These are phyloP conservation scores for Platanus orientalis DNA, from an alignment of 164 flowering plant species.

Conservation along the genomic window DNA sequence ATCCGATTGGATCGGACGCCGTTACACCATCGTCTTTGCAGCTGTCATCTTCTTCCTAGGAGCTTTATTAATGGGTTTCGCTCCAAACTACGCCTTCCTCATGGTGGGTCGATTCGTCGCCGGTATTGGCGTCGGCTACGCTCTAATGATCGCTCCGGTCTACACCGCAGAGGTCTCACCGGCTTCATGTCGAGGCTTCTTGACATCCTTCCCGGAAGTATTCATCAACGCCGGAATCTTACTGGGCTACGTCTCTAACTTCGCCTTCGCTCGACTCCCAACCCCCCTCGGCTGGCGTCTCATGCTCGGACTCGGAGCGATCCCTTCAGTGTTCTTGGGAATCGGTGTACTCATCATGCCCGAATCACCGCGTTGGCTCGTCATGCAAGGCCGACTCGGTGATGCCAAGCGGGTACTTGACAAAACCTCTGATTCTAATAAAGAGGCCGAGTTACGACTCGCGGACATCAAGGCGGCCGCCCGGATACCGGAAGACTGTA, in stretches of 20 bases:
- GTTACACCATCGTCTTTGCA: conserved; percentile 42
- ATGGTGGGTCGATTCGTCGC: conserved; percentile 52
- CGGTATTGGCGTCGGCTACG: conserved; percentile 50
- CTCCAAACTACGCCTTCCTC: conserved; percentile 42
- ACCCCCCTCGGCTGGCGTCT: conserved; percentile 19
- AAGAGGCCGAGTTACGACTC: conserved; percentile 17
- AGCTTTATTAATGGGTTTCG: conserved; percentile 43
- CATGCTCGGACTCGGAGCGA: conserved; percentile 23
- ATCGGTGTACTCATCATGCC: conserved; percentile 17
- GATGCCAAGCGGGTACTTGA: conserved; percentile 16
- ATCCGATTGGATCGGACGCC: conserved; percentile 58
- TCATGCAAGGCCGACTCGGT: conserved; percentile 23
- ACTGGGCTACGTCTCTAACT: conserved; percentile 20
- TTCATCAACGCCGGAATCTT: conserved; percentile 41
- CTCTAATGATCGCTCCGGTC: conserved; percentile 47
- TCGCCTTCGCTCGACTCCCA: conserved; percentile 11
- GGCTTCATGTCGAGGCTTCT: conserved; percentile 43
- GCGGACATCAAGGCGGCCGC: conserved; percentile 20
- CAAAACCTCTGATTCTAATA: conserved; percentile 12
- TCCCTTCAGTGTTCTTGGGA: conserved; percentile 17
- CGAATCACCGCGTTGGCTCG: conserved; percentile 27
- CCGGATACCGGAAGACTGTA: conserved; percentile 12
- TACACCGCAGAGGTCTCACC: conserved; percentile 53
- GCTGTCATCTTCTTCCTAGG: conserved; percentile 41
- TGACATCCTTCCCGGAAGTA: conserved; percentile 48